Evolutionary conservation across 2,329 filamentous ascomycete species (phyloP).

Genomic region (Aspergillus vadensis): DNA sequence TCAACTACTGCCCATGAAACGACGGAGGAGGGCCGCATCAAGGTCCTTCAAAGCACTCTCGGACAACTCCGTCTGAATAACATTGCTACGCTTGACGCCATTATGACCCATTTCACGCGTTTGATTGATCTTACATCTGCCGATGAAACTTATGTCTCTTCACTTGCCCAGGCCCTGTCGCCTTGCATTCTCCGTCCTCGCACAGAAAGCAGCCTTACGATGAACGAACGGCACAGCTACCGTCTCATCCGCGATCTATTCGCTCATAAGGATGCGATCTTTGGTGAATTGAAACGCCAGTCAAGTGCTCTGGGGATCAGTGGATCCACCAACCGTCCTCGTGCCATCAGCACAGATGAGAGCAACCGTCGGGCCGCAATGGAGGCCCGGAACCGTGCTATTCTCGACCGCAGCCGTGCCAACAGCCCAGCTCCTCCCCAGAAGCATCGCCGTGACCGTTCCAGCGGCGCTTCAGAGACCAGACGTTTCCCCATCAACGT

Average conservation of each 20-base stretch:
- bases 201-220: conserved; percentile 82
- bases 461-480: conserved; percentile 67
- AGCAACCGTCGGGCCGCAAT: conserved; percentile 91
- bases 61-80: conserved; percentile 93
- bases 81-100: conserved; percentile 96
- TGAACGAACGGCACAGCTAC: conserved; percentile 93
- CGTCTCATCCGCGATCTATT: conserved; percentile 90
- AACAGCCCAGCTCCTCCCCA: conserved; percentile 63
- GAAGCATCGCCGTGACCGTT: conserved; percentile 76
- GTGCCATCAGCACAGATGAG: conserved; percentile 92
- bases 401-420: conserved; percentile 70
- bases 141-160: conserved; percentile 78
- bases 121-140: conserved; percentile 95
- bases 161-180: conserved; percentile 73
- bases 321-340: conserved; percentile 63
- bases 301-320: conserved; percentile 50
- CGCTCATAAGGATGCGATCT: conserved; percentile 90
- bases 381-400: conserved; percentile 85
- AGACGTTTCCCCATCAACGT: conserved; percentile 84
- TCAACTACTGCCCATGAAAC: conserved; percentile 75
- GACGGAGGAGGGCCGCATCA: conserved; percentile 76
- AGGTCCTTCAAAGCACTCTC: conserved; percentile 92
- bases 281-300: conserved; percentile 86
- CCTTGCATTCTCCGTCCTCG: conserved; percentile 87
- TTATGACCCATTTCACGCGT: conserved; percentile 97